phyloP scores from a whole-genome alignment of 352 stramenopile species.

The Pythium grandisporangium region DNA sequence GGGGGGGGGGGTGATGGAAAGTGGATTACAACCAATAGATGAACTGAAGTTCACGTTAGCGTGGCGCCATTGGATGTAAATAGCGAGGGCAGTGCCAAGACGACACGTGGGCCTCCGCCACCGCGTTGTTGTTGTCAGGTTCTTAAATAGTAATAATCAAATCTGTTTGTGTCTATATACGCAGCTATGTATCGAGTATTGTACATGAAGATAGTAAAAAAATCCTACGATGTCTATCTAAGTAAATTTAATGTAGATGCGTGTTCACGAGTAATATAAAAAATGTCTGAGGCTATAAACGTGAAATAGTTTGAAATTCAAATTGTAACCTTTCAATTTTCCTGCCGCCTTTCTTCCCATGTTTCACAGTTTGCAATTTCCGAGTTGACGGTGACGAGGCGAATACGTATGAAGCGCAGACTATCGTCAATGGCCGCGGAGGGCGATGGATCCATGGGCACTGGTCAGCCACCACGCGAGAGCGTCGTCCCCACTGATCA shows the following conservation, averaged over 20 bases:
- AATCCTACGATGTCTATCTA: slow-evolving; percentile 1
- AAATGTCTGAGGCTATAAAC: not conserved
- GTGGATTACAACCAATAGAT: slow-evolving; percentile 11
- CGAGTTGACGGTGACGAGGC: no score
- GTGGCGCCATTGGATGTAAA: slow-evolving; percentile 14
- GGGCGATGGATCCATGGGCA: not conserved
- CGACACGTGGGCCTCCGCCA: slow-evolving; percentile 15
- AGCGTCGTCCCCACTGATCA: slow-evolving; percentile 10
- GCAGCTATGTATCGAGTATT: not conserved
- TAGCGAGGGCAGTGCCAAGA: slow-evolving; percentile 4
- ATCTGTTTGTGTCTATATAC: no score
- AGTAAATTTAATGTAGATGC: slow-evolving; percentile 1
- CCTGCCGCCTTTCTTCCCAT: not conserved
- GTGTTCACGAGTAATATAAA: not conserved
- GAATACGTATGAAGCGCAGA: slow-evolving; percentile 13
- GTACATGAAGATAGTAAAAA: not conserved
- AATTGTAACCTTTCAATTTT: not conserved
- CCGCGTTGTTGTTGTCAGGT: no score
- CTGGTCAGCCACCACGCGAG: not conserved
- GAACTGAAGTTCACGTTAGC: no score
- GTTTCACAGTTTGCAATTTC: no score
- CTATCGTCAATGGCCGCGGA: slow-evolving; percentile 1
- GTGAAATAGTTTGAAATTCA: slow-evolving; percentile 3
- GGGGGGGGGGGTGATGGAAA: no score
- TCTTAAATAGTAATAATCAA: no score